phyloP scores from a whole-genome alignment of 2,329 filamentous ascomycete genomes.

The Hymenotorrendiella dingleyae region DNA sequence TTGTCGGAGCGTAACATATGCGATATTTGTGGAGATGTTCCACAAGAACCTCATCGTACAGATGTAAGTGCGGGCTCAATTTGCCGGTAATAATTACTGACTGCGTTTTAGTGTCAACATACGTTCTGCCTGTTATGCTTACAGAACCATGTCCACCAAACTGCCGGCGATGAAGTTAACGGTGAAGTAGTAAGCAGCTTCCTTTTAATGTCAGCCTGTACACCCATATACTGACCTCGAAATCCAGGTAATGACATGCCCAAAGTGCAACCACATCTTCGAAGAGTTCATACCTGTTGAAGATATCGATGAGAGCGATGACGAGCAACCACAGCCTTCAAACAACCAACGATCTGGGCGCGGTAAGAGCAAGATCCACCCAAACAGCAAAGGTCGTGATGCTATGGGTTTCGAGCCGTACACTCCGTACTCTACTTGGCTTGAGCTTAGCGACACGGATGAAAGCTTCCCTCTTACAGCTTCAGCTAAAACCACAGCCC shows the following conservation, averaged over 20 bases:
- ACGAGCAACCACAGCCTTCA: not conserved
- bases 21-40: slow-evolving; percentile 35
- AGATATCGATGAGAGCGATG: slow-evolving; percentile 12
- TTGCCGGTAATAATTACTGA: not conserved
- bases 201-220: no score
- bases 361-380: slow-evolving; percentile 2
- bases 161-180: slow-evolving; percentile 24
- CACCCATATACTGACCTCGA: not conserved
- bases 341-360: not conserved
- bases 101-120: slow-evolving; percentile 41
- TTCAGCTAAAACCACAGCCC: slow-evolving; percentile 35
- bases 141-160: slow-evolving; percentile 22
- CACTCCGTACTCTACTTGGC: slow-evolving; percentile 20
- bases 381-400: slow-evolving; percentile 22
- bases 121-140: slow-evolving; percentile 49
- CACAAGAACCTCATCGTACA: slow-evolving; percentile 38
- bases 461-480: slow-evolving; percentile 28
- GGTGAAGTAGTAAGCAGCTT: no score
- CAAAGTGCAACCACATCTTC: slow-evolving; percentile 19
- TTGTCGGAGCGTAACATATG: slow-evolving; percentile 34
- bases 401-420: slow-evolving; percentile 21
- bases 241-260: slow-evolving; percentile 16
- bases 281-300: not conserved
- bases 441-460: slow-evolving; percentile 19
- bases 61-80: slow-evolving; percentile 17